phyloP scores from a whole-genome alignment of 352 stramenopile species.

The Phytophthora syringae region DNA sequence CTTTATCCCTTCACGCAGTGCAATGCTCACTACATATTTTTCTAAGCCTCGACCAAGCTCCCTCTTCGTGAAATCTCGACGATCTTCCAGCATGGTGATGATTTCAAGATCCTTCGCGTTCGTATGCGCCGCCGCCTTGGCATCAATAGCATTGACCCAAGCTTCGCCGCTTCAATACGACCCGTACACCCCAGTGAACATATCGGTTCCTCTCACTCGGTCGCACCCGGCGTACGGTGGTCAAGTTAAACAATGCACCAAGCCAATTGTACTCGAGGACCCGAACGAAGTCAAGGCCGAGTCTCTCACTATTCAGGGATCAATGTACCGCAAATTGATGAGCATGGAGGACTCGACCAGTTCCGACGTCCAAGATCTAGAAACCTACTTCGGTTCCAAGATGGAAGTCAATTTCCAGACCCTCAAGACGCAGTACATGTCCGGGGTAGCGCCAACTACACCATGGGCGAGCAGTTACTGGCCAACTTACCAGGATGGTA shows the following conservation, averaged over 20 bases:
- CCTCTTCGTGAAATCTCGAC: neutral
- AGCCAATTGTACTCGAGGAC: slow-evolving; percentile 29
- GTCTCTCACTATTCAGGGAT: neutral
- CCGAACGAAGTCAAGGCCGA: slow-evolving; percentile 12
- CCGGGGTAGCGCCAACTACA: slow-evolving; percentile 7
- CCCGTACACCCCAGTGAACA: slow-evolving; percentile 33
- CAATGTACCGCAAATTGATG: slow-evolving; percentile 28
- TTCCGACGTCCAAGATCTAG: slow-evolving; percentile 36
- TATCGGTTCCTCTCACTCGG: slow-evolving; percentile 26
- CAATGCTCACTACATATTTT: slow-evolving; percentile 10
- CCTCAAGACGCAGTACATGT: slow-evolving; percentile 32
- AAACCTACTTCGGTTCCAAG: slow-evolving; percentile 37
- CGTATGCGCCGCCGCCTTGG: neutral
- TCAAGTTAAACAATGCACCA: slow-evolving; percentile 19
- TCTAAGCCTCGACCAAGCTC: neutral
- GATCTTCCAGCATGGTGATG: slow-evolving; percentile 7
- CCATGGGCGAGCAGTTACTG: slow-evolving; percentile 64
- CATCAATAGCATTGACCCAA: slow-evolving; percentile 5
- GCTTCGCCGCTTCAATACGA: slow-evolving; percentile 33
- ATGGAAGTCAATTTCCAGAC: slow-evolving; percentile 39
- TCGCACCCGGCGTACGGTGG: slow-evolving; percentile 40
- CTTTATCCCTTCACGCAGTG: neutral
- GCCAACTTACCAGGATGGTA: slow-evolving; percentile 58
- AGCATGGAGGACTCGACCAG: slow-evolving; percentile 25
- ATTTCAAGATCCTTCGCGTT: slow-evolving; percentile 5